Conservation (phyloP, 371 early-diverging fungal genomes). For the Rhizopus delemar region DNA sequence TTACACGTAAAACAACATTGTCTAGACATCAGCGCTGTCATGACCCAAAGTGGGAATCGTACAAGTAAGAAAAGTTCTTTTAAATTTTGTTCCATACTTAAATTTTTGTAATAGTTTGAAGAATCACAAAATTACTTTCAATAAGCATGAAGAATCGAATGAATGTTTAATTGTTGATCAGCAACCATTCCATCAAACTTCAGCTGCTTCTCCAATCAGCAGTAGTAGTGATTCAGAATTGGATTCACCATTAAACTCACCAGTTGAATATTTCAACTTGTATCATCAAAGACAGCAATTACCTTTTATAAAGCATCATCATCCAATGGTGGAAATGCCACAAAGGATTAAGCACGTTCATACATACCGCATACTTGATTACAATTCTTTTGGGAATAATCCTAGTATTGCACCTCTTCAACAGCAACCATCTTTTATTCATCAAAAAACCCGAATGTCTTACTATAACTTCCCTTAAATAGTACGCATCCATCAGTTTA, state of each 20-base stretch:
- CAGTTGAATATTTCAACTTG: conserved; percentile 21
- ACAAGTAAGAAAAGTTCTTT: conserved; percentile 16
- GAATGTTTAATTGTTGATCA: background rate
- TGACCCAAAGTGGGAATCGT: conserved; percentile 38
- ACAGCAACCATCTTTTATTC: conserved; percentile 1
- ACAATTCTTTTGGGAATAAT: background rate
- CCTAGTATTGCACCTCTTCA: background rate
- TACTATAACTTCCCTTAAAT: background rate
- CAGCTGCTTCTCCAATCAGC: conserved; percentile 22
- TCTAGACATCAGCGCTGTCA: conserved; percentile 66
- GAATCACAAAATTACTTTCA: background rate
- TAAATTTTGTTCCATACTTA: background rate
- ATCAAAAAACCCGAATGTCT: background rate
- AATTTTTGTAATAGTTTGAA: background rate
- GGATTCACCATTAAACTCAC: conserved; percentile 34
- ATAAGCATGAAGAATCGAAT: background rate
- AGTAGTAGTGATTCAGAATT: conserved; percentile 35
- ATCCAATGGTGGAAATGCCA: conserved; percentile 17
- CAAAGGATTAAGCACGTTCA: conserved; percentile 15
- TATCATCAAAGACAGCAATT: background rate
- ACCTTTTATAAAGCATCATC: background rate
- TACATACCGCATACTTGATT: conserved; percentile 24
- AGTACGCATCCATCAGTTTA: background rate
- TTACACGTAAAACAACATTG: conserved; percentile 69
- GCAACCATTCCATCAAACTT: conserved; percentile 25